Base-by-base conservation (phyloP, 306 rosid genomes). In the Potentilla sterilis region DNA sequence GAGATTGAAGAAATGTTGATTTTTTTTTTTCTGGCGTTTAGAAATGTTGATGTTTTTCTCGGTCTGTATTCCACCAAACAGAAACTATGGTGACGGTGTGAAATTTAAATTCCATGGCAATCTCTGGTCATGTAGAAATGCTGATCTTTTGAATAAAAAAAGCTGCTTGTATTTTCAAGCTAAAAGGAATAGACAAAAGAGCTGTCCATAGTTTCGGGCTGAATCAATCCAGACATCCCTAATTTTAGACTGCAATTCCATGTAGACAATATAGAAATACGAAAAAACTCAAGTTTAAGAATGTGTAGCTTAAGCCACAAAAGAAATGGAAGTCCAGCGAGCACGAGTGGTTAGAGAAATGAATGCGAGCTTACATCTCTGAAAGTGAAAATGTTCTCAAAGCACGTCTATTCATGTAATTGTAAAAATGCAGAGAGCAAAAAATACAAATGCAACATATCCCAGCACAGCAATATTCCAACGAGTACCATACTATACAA, bases 401-500 rank as follows among this genome's bases (percentile, higher is more conserved):
- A 3, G 85, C 51, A 1, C 63, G 87, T 34, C 87, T 80, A 44
- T 82, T 87, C 83, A 79, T 64, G 82, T 72, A 87, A 81, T 89
- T 93, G 69, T 91, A 83, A 32, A 28, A 91, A 37, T 38, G 87
- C 82, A 18, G 92, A 91, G 75, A 91, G n/a, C n/a, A n/a, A n/a
- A n/a, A 92, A 89, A 91, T 51, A 93, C 91, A 79, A 93, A 93
- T 19, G 96, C 93, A 11, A 89, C 97, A 32, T 97, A 82, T 46
- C 93, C 97, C 48, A 91, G 85, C 80, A 89, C 48, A 91, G 85
- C 78, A 89, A 82, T 74, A 88, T 86, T 75, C 89, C 75, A 19
- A 83, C 72, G 80, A 91, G 81, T 78, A 89, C 72, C 77, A 81
- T 15, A 64, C 89, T 67, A 70, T 84, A 89, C 21, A 1, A 28